Evolutionary conservation across 768 basidiomycete genomes (phyloP).

Genomic region (Lepiota venenata): DNA sequence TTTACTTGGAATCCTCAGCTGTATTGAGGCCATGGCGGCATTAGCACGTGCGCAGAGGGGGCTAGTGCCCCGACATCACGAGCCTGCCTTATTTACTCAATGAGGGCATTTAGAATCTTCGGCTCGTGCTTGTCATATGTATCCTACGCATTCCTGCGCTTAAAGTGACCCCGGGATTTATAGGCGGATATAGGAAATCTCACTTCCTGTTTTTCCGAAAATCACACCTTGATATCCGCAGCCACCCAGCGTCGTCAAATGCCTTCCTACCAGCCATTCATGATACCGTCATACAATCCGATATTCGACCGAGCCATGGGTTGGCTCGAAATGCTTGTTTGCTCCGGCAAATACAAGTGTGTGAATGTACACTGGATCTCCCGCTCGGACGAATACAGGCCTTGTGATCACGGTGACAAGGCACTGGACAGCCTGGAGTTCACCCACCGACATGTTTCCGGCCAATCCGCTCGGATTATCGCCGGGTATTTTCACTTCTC

Average conservation of each 20-base stretch:
- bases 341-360: not conserved
- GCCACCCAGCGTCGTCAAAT: not conserved
- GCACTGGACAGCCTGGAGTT: constrained; percentile 4
- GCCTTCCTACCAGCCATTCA: not conserved
- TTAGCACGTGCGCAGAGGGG: constrained; percentile 3
- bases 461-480: constrained; percentile 27
- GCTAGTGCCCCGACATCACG: not conserved
- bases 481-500: constrained; percentile 28
- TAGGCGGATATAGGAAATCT: constrained; percentile 1
- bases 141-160: not conserved
- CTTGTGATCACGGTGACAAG: constrained; percentile 24
- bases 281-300: not conserved
- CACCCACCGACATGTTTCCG: constrained; percentile 28
- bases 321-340: not conserved
- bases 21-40: not conserved
- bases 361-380: not conserved
- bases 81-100: not conserved
- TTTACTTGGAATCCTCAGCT: constrained; percentile 1
- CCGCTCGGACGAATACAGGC: constrained; percentile 24
- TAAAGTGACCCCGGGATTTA: not conserved
- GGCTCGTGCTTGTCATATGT: not conserved
- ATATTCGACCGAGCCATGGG: constrained; percentile 5
- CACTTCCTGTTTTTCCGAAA: constrained; percentile 7
- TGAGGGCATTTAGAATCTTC: not conserved
- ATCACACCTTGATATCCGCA: not conserved